Evolutionary conservation across 495 filamentous ascomycete genomes (phyloP), one percentile per base, ranked within the genome.

Genomic region (Penicillium paradoxum): DNA sequence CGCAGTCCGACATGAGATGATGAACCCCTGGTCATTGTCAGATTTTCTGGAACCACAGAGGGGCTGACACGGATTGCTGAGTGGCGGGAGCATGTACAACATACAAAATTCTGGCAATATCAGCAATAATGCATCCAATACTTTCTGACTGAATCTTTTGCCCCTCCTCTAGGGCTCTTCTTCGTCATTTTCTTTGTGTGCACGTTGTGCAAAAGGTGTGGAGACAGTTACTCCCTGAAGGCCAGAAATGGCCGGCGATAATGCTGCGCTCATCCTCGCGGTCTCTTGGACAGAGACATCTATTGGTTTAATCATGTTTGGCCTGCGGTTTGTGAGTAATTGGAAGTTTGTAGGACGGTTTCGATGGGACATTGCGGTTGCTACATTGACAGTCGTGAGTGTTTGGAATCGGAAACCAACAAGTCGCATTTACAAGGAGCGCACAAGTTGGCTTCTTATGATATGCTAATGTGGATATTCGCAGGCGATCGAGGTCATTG

Each of bases 291-390:
- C 46, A 8, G 58, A 57, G 32, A 61, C 58, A 24, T 39, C 25
- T 13, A 30, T 61, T 17, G 58, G 58, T 2, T 10, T 56, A 27
- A 38, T 49, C 13, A 41, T 61, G 15, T 57, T 61, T 15, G 37
- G 30, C 1, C 54, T 61, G 7, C 58, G 54, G 9, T 57, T 61
- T 24, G 13, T 61, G 18, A 61, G 47, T 39, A 61, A 57, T 27
- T 61, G 54, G 58, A 51, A 51, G 30, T 39, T 61, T 11, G 49
- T 54, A 1, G 45, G 50, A 10, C 49, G 51, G 2, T 61, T 61
- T 45, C 50, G 54, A 41, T 61, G 58, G 54, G 58, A 61, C 46
- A 55, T 61, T 47, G 40, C 41, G 4, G 25, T 59, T 4, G 56
- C 56, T 32, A 37, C 21, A 4, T 25, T 59, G 46, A 55, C 56